A percentile compares a stretch with the other conserved stretches of the same genome.
Evolutionary conservation across 208 protist genomes (phyloP).

Genomic region (Wallacemonas sp.): DNA sequence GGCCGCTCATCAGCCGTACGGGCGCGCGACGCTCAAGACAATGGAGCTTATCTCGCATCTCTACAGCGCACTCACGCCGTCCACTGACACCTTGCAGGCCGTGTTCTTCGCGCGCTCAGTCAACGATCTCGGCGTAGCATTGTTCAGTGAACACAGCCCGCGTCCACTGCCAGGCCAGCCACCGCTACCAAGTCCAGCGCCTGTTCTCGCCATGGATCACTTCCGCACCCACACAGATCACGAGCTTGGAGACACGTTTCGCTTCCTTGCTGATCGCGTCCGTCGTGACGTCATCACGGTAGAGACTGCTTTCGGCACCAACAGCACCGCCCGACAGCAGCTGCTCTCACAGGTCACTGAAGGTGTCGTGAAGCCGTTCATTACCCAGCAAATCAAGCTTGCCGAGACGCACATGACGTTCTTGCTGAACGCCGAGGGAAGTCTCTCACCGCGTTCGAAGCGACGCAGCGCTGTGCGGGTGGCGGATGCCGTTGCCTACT

Average conservation of each 20-base stretch:
- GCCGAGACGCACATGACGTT: constrained; percentile 50
- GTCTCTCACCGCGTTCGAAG: constrained; percentile 66
- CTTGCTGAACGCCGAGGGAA: constrained; percentile 51
- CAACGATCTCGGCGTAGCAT: constrained; percentile 64
- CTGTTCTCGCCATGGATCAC: constrained; percentile 67
- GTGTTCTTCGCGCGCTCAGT: constrained; percentile 70
- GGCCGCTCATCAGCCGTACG: constrained; percentile 64
- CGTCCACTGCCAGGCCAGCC: constrained; percentile 48
- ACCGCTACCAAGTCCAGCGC: constrained; percentile 29
- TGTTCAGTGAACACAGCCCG: constrained; percentile 75
- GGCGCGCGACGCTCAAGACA: constrained; percentile 69
- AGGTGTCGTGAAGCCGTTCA: constrained; percentile 74
- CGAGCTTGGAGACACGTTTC: constrained; percentile 53
- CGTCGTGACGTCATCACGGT: constrained; percentile 78
- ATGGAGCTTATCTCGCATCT: constrained; percentile 71
- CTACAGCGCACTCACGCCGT: constrained; percentile 67
- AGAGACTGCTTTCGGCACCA: constrained; percentile 80
- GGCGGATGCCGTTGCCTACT: constrained; percentile 78
- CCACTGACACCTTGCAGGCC: constrained; percentile 60
- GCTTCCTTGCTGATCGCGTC: constrained; percentile 66
- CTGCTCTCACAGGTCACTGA: constrained; percentile 73
- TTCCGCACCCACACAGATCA: constrained; percentile 51
- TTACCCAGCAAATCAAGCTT: constrained; percentile 79
- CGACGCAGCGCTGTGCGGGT: constrained; percentile 46
- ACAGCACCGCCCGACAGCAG: constrained; percentile 74